phyloP scores from a whole-genome alignment of 495 filamentous ascomycete species.

The Hypomontagnella submonticulosa region DNA sequence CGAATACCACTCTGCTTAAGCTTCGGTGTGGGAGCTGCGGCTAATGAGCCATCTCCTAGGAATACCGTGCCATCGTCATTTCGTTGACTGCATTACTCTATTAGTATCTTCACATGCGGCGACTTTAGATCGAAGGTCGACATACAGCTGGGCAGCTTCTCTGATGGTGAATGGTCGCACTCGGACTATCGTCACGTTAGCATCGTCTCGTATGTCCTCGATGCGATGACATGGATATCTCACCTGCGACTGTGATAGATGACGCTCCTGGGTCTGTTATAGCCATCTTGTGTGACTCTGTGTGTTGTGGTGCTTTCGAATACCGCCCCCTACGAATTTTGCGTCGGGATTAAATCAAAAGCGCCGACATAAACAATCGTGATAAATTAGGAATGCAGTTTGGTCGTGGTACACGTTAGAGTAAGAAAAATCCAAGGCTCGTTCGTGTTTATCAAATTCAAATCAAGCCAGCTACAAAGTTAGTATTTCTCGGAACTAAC shows the following conservation, averaged over 20 bases:
- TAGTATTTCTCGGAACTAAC: not conserved
- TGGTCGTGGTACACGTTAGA: not conserved
- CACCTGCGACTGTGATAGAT: constrained; percentile 51
- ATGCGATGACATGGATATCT: constrained; percentile 60
- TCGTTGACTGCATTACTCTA: constrained; percentile 64
- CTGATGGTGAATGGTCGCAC: constrained; percentile 93
- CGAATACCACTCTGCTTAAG: constrained; percentile 87
- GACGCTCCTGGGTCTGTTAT: constrained; percentile 54
- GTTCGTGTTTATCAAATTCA: constrained; percentile 9
- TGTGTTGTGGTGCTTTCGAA: constrained; percentile 7
- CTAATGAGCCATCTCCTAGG: constrained; percentile 93
- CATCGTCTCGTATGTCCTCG: constrained; percentile 2
- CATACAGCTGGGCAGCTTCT: constrained; percentile 74
- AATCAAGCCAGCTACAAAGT: constrained; percentile 15
- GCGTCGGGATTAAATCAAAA: constrained; percentile 23
- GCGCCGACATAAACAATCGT: constrained; percentile 39
- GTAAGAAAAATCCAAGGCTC: not conserved
- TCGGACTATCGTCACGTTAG: constrained; percentile 68
- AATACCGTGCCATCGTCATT: constrained; percentile 90
- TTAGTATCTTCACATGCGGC: constrained; percentile 19
- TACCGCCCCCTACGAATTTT: constrained; percentile 22
- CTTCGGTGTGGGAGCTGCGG: constrained; percentile 83
- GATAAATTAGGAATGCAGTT: constrained; percentile 7
- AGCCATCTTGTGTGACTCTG: constrained; percentile 41
- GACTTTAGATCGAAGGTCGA: constrained; percentile 24